phyloP scores from a whole-genome alignment of 2,329 filamentous ascomycete genomes.

The Nemania abortiva region DNA sequence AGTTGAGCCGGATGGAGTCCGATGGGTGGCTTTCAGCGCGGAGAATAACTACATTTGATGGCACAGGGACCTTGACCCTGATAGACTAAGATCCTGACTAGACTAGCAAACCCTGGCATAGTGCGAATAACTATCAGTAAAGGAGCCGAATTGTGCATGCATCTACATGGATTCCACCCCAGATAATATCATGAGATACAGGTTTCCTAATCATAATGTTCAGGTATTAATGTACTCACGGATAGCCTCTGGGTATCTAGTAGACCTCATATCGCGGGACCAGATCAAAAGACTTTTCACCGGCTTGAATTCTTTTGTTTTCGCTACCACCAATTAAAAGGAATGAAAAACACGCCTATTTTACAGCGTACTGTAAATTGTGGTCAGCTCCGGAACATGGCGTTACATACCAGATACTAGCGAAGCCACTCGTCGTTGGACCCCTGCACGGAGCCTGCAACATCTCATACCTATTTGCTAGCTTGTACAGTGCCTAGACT shows the following conservation, averaged over 20 bases:
- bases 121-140: not conserved
- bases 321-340: slow-evolving; percentile 9
- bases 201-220: not conserved
- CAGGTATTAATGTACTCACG: not conserved
- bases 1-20: not conserved
- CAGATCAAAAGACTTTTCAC: not conserved
- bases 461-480: slow-evolving; percentile 16
- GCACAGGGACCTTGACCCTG: not conserved
- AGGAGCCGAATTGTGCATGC: slow-evolving; percentile 28
- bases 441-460: not conserved
- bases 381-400: slow-evolving; percentile 29
- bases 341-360: slow-evolving; percentile 9
- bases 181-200: not conserved
- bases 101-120: slow-evolving; percentile 13
- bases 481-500: slow-evolving; percentile 26
- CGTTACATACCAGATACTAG: slow-evolving; percentile 26
- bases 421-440: slow-evolving; percentile 24
- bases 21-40: not conserved
- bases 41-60: no score
- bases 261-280: slow-evolving; percentile 11
- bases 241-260: not conserved
- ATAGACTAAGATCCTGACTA: no score
- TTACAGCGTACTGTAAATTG: not conserved
- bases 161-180: not conserved
- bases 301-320: slow-evolving; percentile 18